Evolutionary conservation across 805 yeast species (phyloP).

Genomic region (Ogataea trehalophila): DNA sequence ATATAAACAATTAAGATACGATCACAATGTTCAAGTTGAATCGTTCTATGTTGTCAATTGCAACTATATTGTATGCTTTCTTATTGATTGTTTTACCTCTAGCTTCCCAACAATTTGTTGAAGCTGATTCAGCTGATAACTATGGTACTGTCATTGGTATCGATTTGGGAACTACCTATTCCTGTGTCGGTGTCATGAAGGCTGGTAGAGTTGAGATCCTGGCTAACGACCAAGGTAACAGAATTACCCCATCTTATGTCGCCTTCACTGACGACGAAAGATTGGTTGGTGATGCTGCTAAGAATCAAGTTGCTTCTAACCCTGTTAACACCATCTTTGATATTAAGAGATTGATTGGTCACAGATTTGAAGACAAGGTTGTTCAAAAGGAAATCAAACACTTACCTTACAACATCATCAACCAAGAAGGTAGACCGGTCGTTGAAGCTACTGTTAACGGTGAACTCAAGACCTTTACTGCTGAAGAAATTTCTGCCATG

Average conservation of each 20-base stretch:
- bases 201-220: constrained; percentile 92
- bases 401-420: constrained; percentile 79
- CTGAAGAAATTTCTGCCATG: constrained; percentile 95
- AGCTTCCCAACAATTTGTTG: constrained; percentile 19
- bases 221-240: constrained; percentile 98
- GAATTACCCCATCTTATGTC: constrained; percentile 95
- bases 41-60: constrained; percentile 23
- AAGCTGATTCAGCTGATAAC: constrained; percentile 26
- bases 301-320: constrained; percentile 97
- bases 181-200: constrained; percentile 93
- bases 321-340: constrained; percentile 92
- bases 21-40: constrained; percentile 22
- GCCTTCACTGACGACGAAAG: constrained; percentile 93
- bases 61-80: constrained; percentile 26
- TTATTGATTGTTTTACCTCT: constrained; percentile 27
- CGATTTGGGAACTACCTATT: constrained; percentile 88
- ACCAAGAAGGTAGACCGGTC: constrained; percentile 80
- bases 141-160: constrained; percentile 68
- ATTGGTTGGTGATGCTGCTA: constrained; percentile 94
- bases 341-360: constrained; percentile 91
- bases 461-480: constrained; percentile 80
- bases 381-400: constrained; percentile 79
- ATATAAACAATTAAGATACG: background rate
- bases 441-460: constrained; percentile 87
- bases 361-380: constrained; percentile 73